Percentiles rank a stretch among this genome's conserved stretches.
These are phyloP conservation scores for Linum tenue DNA, from an alignment of 345 rosid genomes.

Conservation along the genomic window DNA sequence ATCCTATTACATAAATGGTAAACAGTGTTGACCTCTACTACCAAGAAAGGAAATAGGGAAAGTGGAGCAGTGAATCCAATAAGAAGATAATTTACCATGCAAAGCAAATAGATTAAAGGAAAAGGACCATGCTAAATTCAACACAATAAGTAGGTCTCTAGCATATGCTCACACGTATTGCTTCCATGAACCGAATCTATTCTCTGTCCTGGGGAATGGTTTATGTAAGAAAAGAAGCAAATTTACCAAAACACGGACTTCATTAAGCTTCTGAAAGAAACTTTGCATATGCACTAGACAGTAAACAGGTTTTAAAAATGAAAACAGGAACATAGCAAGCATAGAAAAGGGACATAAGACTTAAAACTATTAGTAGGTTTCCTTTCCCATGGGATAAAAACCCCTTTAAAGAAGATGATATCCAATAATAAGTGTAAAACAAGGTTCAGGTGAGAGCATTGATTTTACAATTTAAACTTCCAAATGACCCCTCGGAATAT, in stretches of 20 bases:
- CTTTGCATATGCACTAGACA: constrained; percentile 4
- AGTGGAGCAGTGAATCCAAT: background rate
- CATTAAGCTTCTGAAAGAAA: background rate
- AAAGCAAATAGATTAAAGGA: constrained; percentile 19
- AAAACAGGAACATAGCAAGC: no score
- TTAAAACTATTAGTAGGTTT: background rate
- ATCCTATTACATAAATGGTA: constrained; percentile 42
- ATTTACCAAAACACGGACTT: no score
- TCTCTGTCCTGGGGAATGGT: constrained; percentile 16
- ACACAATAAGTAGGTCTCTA: constrained; percentile 22
- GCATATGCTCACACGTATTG: constrained; percentile 27
- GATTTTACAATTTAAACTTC: no score
- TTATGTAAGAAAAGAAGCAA: constrained; percentile 11
- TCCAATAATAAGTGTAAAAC: no score
- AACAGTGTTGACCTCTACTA: background rate
- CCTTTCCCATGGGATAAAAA: no score
- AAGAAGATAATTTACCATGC: constrained; percentile 4
- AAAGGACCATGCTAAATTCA: constrained; percentile 19
- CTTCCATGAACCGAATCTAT: constrained; percentile 22
- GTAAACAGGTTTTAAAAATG: background rate
- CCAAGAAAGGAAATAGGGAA: background rate
- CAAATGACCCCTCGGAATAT: no score
- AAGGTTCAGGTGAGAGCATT: no score
- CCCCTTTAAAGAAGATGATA: no score
- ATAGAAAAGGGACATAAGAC: no score